These are phyloP conservation scores for Yarrowia bubula DNA, from an alignment of 805 yeast genomes.

Conservation along the genomic window DNA sequence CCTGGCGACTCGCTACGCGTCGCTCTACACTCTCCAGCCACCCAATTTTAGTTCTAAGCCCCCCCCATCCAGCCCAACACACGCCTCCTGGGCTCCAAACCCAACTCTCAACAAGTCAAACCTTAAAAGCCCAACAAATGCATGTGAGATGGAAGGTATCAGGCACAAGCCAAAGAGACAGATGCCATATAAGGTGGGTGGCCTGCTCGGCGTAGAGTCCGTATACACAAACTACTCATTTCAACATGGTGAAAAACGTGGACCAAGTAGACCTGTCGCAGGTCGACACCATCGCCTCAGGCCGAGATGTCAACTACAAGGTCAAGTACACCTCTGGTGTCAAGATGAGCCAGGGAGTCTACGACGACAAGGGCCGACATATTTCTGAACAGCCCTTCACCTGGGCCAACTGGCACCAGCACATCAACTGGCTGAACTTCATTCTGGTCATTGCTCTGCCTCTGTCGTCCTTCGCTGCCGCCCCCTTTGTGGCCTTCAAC, in stretches of 20 bases:
- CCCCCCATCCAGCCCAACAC: background rate
- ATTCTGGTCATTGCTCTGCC: slow-evolving; percentile 59
- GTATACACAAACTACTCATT: background rate
- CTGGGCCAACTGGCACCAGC: slow-evolving; percentile 65
- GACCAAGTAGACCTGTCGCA: slow-evolving; percentile 38
- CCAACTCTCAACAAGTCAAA: slow-evolving; percentile 23
- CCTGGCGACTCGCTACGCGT: background rate
- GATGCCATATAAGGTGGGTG: no score
- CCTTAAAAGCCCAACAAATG: slow-evolving; percentile 26
- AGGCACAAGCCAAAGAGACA: background rate
- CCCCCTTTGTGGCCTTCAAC: slow-evolving; percentile 48
- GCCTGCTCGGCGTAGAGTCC: background rate
- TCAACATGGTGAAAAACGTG: slow-evolving; percentile 29
- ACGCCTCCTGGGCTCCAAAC: background rate
- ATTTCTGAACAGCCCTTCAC: slow-evolving; percentile 76
- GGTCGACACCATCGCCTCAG: slow-evolving; percentile 41
- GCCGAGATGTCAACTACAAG: slow-evolving; percentile 34
- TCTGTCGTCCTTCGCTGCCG: slow-evolving; percentile 45
- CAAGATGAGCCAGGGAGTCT: slow-evolving; percentile 29
- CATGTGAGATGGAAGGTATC: slow-evolving; percentile 22
- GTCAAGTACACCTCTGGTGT: slow-evolving; percentile 36
- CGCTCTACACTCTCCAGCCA: no score
- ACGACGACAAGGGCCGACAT: slow-evolving; percentile 42
- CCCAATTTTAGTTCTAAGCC: no score
- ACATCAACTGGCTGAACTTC: slow-evolving; percentile 73